Conservation (phyloP, 495 filamentous ascomycete genomes). For the Lasiosphaeria miniovina region DNA sequence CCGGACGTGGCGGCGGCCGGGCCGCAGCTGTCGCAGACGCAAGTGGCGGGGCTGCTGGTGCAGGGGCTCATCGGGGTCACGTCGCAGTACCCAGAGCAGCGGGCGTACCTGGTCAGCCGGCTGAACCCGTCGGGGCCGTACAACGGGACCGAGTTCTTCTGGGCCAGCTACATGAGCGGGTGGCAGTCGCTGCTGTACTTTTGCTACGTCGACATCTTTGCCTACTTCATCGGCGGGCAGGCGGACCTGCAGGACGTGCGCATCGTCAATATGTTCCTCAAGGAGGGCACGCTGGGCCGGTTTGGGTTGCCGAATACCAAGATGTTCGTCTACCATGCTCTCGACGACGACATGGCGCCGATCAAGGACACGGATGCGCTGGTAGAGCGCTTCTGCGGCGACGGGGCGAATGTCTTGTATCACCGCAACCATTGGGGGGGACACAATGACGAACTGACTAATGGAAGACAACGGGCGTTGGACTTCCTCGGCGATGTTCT, state of each 20-base stretch:
- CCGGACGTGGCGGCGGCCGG: constrained; percentile 30
- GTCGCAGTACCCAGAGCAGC: constrained; percentile 26
- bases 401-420: constrained; percentile 40
- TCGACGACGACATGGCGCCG: constrained; percentile 45
- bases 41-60: constrained; percentile 24
- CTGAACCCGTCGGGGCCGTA: constrained; percentile 21
- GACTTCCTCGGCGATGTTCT: constrained; percentile 22
- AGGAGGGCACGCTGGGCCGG: constrained; percentile 37
- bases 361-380: constrained; percentile 44
- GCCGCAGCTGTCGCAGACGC: constrained; percentile 19
- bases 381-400: constrained; percentile 38
- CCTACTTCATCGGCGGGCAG: constrained; percentile 40
- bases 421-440: constrained; percentile 41
- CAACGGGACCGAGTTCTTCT: constrained; percentile 33
- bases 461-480: constrained; percentile 23
- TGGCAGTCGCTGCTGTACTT: constrained; percentile 26
- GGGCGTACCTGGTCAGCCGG: constrained; percentile 24
- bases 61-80: constrained; percentile 27
- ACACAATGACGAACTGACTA: constrained; percentile 30
- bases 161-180: constrained; percentile 24
- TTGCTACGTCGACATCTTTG: constrained; percentile 34
- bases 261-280: constrained; percentile 25
- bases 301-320: constrained; percentile 44
- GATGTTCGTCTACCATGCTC: constrained; percentile 50
- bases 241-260: constrained; percentile 26